Percentiles rank a stretch among this genome's conserved stretches.
Evolutionary conservation across 2,329 filamentous ascomycete genomes (phyloP).

Genomic region (Ceratocystis eucalypticola): DNA sequence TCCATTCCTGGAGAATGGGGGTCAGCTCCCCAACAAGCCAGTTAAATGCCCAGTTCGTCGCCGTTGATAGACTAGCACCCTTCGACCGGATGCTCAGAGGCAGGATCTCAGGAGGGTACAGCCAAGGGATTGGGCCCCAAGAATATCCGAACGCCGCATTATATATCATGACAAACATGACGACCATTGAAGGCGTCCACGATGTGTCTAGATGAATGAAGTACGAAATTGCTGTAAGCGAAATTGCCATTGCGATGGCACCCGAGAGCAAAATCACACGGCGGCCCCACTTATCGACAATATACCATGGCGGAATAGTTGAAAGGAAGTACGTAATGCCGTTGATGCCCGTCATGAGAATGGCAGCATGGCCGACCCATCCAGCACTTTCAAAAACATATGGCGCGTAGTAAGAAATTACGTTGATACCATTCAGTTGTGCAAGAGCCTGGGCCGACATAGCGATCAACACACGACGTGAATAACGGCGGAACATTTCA

Average conservation of each 20-base stretch:
- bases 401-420: constrained; percentile 97
- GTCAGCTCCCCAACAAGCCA: constrained; percentile 95
- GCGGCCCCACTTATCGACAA: constrained; percentile 84
- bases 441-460: constrained; percentile 96
- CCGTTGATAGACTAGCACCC: constrained; percentile 89
- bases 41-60: constrained; percentile 96
- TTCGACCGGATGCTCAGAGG: constrained; percentile 94
- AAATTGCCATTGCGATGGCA: constrained; percentile 76
- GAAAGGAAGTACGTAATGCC: constrained; percentile 78
- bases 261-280: constrained; percentile 81
- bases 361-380: constrained; percentile 81
- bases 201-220: constrained; percentile 79
- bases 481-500: constrained; percentile 92
- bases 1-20: constrained; percentile 79
- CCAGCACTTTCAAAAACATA: constrained; percentile 93
- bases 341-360: constrained; percentile 96
- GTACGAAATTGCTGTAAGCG: constrained; percentile 82
- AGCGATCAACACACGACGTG: constrained; percentile 87
- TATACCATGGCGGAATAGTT: constrained; percentile 91
- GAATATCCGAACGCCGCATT: constrained; percentile 91
- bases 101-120: constrained; percentile 96
- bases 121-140: constrained; percentile 96
- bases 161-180: constrained; percentile 94
- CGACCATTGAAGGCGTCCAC: constrained; percentile 69
- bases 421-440: constrained; percentile 97